Evolutionary conservation across 1,284 basidiomycete genomes (phyloP), one percentile per base, ranked within the genome.

Genomic region (Leccinum pachyderme): DNA sequence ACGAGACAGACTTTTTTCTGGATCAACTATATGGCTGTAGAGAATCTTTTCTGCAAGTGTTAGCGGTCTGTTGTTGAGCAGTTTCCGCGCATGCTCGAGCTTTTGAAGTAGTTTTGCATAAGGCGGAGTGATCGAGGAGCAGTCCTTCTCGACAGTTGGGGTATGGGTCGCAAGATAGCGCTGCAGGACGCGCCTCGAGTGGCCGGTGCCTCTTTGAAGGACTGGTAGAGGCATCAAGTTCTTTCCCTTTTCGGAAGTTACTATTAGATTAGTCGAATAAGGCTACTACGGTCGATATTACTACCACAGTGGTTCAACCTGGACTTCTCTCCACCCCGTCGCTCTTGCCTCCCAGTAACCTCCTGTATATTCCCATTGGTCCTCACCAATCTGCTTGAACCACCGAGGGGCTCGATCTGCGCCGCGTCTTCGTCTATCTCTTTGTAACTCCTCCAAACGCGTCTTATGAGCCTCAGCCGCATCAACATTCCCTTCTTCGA

Each of bases 31-130:
- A 75, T 99, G 97, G 64, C 93, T 89, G 74, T 98, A 99, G 46
- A 99, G 80, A 49, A 99, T 97, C 81, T 99, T 99, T 76, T 99
- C 97, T 27, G 96, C 91, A 15, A 99, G 81, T 1, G 95, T 95
- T 56, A 99, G 77, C 18, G 91, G 91, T 54, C 86, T 77, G 59
- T 76, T 72, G 58, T 81, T 79, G 63, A 98, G 79, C 50, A 91
- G 75, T 50, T 79, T 71, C 55, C 91, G 86, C 53, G 95, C 92
- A 52, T 75, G 75, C 49, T 82, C 77, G 55, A 98, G 84, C 49
- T 90, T 95, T 62, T 83, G 71, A 49, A 93, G 79, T 47, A 99
- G 80, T 55, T 78, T 75, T 7, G 81, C 64, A 75, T 99, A 99
- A 22, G 95, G 95, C 28, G 97, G 97, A 9, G 87, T 94, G 63